Base-by-base conservation (phyloP, 352 stramenopile species). In the Pythium dissimile region DNA sequence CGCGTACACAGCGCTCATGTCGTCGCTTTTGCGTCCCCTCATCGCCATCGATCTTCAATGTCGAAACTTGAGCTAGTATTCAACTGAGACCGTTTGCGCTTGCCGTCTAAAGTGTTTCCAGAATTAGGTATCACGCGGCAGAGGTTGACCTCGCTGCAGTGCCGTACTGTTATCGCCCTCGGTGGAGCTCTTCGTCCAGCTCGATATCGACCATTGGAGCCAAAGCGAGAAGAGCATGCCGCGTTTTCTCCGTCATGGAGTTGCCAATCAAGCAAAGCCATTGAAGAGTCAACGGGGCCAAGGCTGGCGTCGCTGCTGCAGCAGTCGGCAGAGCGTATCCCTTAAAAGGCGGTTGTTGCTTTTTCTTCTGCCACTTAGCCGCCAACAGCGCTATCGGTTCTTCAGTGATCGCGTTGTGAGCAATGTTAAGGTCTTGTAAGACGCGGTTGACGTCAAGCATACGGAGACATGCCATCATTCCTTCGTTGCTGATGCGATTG, bases 401-500 rank as follows among this genome's bases (percentile, higher is more conserved):
- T 57, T 95, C 83, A 0, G 81, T 90, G 58, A 95, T 88, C 15
- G 65, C 56, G 45, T 93, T 93, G 58, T 82, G 64, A 0, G 73
- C 66, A n/a, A 95, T 21, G 50, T 93, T 84, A 18, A 95, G 71
- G n/a, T 93, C 77, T 1, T 64, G 62, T 13, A 95, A 58, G 12
- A 64, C 67, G 5, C 54, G 58, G 54, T 92, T 90, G 7, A 48
- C 56, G 32, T 89, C 75, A 3, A 90, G 56, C n/a, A 77, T 71
- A 2, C 64, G 67, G 30, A 82, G 67, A 18, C 80, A 90, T 10
- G 72, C 80, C 54, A 77, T 73, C 44, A 89, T 71, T 3, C 83
- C 83, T 62, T 90, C 83, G 45, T 88, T 88, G 10, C 69, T 72
- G 27, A 92, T 87, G 12, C 71, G 75, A 35, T 92, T 92, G 60